phyloP scores from a whole-genome alignment of 2,329 filamentous ascomycete species.

The Alternaria viburni region DNA sequence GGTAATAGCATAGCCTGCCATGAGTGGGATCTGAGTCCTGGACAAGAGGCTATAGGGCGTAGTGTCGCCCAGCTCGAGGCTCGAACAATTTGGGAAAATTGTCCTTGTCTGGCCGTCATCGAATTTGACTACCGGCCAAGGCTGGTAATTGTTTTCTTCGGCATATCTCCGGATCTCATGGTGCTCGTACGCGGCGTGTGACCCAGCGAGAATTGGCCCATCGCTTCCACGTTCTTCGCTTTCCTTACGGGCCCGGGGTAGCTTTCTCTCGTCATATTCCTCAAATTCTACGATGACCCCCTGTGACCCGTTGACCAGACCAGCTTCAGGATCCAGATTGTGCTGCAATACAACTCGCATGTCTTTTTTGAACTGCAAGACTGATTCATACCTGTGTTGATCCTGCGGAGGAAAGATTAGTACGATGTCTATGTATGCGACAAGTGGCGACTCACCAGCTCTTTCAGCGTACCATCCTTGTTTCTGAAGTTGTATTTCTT shows the following conservation, averaged over 20 bases:
- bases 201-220: slow-evolving; percentile 39
- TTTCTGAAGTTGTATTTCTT: not conserved
- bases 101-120: slow-evolving; percentile 54
- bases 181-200: slow-evolving; percentile 47
- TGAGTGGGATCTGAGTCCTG: slow-evolving; percentile 67
- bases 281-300: slow-evolving; percentile 48
- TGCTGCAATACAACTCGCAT: slow-evolving; percentile 61
- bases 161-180: slow-evolving; percentile 51
- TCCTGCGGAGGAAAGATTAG: not conserved
- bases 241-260: slow-evolving; percentile 24
- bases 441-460: not conserved
- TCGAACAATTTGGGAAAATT: slow-evolving; percentile 60
- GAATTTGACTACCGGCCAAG: slow-evolving; percentile 62
- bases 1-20: slow-evolving; percentile 67
- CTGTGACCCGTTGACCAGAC: slow-evolving; percentile 45
- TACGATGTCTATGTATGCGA: not conserved
- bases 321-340: slow-evolving; percentile 52
- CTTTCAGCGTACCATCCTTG: not conserved
- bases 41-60: slow-evolving; percentile 57
- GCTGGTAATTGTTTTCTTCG: slow-evolving; percentile 31
- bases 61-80: slow-evolving; percentile 55
- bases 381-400: slow-evolving; percentile 56
- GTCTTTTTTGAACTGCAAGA: slow-evolving; percentile 56
- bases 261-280: slow-evolving; percentile 31
- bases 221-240: not conserved